phyloP scores from a whole-genome alignment of 2,329 filamentous ascomycete genomes.

The Aspergillus uvarum region DNA sequence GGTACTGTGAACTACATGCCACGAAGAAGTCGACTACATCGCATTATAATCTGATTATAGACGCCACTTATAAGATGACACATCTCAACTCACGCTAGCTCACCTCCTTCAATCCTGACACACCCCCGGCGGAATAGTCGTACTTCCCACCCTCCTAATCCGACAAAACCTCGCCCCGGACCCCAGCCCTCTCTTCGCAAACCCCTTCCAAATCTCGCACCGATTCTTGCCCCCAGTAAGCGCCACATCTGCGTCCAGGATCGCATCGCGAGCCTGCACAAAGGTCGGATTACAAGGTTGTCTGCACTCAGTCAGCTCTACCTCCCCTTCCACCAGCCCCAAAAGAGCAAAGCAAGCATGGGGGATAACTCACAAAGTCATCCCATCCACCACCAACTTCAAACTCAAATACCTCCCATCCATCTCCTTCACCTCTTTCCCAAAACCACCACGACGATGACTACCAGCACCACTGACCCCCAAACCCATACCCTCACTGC shows the following conservation, averaged over 20 bases:
- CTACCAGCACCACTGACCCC: neutral
- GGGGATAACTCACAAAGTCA: constrained; percentile 16
- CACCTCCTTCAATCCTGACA: neutral
- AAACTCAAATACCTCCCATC: constrained; percentile 19
- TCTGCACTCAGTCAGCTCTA: neutral
- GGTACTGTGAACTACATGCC: too few species aligned
- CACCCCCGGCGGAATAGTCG: neutral
- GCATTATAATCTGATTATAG: neutral
- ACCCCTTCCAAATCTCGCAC: constrained; percentile 19
- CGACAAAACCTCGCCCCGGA: constrained; percentile 5
- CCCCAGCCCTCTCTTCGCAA: constrained; percentile 18
- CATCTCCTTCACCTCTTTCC: constrained; percentile 5
- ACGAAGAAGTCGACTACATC: neutral
- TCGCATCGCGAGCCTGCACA: constrained; percentile 17
- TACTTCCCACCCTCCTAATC: neutral
- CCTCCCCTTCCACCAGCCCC: neutral
- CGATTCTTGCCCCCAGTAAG: constrained; percentile 14
- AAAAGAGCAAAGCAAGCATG: too few species aligned
- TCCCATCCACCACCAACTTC: constrained; percentile 19
- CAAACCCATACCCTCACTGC: neutral
- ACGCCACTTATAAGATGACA: too few species aligned
- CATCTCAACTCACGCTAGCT: too few species aligned
- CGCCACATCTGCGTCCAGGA: constrained; percentile 15
- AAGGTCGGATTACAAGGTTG: constrained; percentile 21
- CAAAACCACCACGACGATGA: too few species aligned